Evolutionary conservation across 163 green algal genomes (phyloP), one percentile per base, ranked within the genome.

Genomic region (Prototheca cutis): DNA sequence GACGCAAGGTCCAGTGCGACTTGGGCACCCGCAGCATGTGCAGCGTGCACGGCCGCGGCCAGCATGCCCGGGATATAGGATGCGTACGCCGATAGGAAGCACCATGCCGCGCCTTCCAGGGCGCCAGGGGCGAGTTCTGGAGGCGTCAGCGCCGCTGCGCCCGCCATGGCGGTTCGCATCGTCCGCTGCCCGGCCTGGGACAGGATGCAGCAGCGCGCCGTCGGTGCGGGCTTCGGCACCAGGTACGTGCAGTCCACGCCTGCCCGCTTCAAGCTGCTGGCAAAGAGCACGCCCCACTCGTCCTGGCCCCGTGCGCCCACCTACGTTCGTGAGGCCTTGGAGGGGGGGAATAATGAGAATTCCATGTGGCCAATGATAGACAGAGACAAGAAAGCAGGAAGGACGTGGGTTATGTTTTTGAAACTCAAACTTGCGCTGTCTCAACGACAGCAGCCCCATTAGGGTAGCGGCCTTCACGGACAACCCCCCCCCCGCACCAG

Each of bases 1-100:
- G 68, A 81, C 2, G 77, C 81, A 55, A 91, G 63, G 57, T 91
- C 83, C 31, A 91, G 59, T 0, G 80, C 76, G 30, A 88, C 73
- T 15, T 61, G 67, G 33, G 53, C 55, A 13, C 72, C 74, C 1
- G 59, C 78, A 23, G 68, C 57, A 4, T 32, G 17, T 1, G 82
- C 79, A 48, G 87, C 61, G n/a, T 77, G 42, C 6, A 80, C 30
- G 0, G 72, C 68, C 31, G 61, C 59, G 54, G 80, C 59, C 48
- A 90, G 59, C 53, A 90, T 59, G 5, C 61, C 64, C 19, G 66
- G 29, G 24, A 48, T 62, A 67, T 87, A 87, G 52, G 42, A 29
- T 2, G 39, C 42, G 23, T 62, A 57, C 27, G n/a, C 47, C 3
- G 40, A 40, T 15, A 56, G 17, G 31, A 56, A 61, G 3, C n/a